Percentiles rank a stretch among this genome's conserved stretches.
phyloP scores from a whole-genome alignment of 1,139 yeast species.

The Diutina ranongensis region DNA sequence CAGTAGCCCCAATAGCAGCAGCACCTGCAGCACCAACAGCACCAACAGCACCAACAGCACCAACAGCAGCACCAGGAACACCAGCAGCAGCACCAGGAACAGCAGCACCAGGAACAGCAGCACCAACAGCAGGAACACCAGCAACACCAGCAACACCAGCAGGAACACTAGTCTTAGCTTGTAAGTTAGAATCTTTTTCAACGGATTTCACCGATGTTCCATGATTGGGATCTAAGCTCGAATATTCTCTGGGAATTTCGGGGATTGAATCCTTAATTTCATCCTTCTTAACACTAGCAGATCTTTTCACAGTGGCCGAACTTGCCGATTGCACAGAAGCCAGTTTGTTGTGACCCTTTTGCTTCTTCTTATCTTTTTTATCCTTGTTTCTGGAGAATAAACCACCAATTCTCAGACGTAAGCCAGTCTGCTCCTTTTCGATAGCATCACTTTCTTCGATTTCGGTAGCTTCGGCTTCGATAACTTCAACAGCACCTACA shows the following conservation, averaged over 20 bases:
- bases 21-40: not conserved
- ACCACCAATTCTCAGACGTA: not conserved
- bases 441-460: too few species aligned
- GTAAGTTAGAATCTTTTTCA: not conserved
- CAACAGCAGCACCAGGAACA: not conserved
- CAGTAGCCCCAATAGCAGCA: not conserved
- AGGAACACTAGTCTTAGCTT: not conserved
- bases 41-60: not conserved
- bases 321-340: not conserved
- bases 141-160: not conserved
- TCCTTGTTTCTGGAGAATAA: not conserved
- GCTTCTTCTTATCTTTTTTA: not conserved
- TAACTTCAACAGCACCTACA: too few species aligned
- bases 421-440: not conserved
- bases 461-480: not conserved
- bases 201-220: not conserved
- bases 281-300: too few species aligned
- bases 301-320: too few species aligned
- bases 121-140: not conserved
- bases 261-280: not conserved
- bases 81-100: not conserved
- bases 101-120: too few species aligned
- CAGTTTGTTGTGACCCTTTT: not conserved
- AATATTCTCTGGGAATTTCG: not conserved
- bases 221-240: not conserved